Conservation (phyloP, 2,329 filamentous ascomycete genomes). For the Fusarium pseudoanthophilum region DNA sequence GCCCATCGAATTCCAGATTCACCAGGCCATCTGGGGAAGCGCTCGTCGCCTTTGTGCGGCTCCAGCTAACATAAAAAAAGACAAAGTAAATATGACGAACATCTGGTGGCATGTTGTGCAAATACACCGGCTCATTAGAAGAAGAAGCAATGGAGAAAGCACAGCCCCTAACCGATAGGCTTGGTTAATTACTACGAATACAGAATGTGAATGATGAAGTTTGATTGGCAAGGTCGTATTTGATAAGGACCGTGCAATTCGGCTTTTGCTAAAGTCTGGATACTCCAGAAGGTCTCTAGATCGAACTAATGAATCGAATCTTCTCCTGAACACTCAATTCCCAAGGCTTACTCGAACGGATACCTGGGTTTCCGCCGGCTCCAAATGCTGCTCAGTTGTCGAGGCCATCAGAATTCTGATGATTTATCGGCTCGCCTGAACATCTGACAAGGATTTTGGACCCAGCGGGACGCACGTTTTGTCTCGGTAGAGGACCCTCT, state of each 20-base stretch:
- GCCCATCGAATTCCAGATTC: not conserved
- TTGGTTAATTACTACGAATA: not conserved
- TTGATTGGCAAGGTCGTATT: constrained; percentile 5
- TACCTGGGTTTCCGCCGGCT: not conserved
- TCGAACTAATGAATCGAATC: not conserved
- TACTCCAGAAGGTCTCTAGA: not conserved
- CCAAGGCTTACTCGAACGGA: not conserved
- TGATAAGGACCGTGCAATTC: not conserved
- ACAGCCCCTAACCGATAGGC: not conserved
- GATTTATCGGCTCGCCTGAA: not conserved
- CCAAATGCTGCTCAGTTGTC: not conserved
- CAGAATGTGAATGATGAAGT: not conserved
- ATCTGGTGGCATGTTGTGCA: not conserved
- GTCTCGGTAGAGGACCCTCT: constrained; percentile 11
- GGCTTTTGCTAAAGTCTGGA: not conserved
- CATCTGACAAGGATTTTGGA: constrained; percentile 9
- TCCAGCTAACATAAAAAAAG: not conserved
- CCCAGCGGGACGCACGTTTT: constrained; percentile 7
- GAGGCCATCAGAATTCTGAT: not conserved
- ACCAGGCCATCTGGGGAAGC: not conserved
- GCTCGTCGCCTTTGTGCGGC: not conserved
- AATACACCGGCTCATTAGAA: not conserved
- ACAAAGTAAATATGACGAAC: not conserved
- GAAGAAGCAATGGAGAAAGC: not conserved
- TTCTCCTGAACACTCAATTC: not conserved